Percentiles rank a stretch among this genome's conserved stretches.
These are phyloP conservation scores for Berberis vulgaris DNA, from an alignment of 164 flowering plant genomes.

Conservation along the genomic window DNA sequence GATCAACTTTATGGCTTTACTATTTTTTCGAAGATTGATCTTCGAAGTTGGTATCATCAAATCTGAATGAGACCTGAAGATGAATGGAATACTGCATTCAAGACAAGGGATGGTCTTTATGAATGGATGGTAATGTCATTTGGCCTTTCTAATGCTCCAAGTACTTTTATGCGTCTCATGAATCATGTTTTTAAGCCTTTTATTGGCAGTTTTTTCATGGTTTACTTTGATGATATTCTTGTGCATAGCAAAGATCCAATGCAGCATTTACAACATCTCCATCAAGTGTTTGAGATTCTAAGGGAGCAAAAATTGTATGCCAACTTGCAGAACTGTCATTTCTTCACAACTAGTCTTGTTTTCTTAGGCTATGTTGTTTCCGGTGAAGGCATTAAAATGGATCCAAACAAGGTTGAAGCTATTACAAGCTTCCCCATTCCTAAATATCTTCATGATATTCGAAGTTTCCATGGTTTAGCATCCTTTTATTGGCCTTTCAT, in stretches of 20 bases:
- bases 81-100: too few species aligned
- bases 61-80: too few species aligned
- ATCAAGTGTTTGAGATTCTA: background rate
- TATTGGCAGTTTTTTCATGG: conserved; percentile 4
- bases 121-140: too few species aligned
- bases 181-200: background rate
- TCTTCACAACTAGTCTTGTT: background rate
- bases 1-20: too few species aligned
- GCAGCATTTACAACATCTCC: conserved; percentile 4
- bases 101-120: too few species aligned
- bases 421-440: background rate
- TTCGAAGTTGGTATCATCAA: too few species aligned
- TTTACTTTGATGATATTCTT: conserved; percentile 9
- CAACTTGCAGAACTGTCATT: background rate
- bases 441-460: background rate
- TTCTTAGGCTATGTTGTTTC: conserved; percentile 1
- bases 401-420: background rate
- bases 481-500: too few species aligned
- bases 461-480: background rate
- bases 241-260: background rate
- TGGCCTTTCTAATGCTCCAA: too few species aligned
- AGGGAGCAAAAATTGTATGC: background rate
- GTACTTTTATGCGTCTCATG: background rate
- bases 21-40: too few species aligned
- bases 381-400: background rate